phyloP scores from a whole-genome alignment of 805 yeast genomes.

The Candida loeiensis region DNA sequence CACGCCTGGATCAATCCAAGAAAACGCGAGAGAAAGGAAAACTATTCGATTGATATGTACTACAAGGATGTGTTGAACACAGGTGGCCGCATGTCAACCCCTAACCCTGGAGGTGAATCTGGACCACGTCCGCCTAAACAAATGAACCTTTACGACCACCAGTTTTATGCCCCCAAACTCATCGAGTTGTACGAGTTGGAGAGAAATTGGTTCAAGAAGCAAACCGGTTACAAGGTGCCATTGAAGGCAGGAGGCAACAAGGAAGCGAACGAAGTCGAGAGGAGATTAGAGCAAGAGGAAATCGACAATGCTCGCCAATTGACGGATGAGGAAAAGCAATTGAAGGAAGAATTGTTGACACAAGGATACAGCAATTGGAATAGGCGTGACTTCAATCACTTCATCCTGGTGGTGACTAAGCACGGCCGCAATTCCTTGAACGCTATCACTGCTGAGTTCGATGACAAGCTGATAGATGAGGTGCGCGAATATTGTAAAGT shows the following conservation, averaged over 20 bases:
- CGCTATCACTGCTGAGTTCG: conserved; percentile 74
- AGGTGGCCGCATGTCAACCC: conserved; percentile 39
- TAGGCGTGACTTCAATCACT: conserved; percentile 81
- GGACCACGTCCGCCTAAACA: conserved; percentile 86
- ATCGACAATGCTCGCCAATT: conserved; percentile 75
- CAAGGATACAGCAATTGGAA: conserved; percentile 83
- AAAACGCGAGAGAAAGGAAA: conserved; percentile 78
- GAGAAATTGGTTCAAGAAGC: conserved; percentile 69
- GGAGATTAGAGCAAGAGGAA: conserved; percentile 63
- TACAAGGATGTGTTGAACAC: conserved; percentile 76
- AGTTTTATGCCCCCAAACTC: conserved; percentile 78
- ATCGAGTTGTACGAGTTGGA: conserved; percentile 78
- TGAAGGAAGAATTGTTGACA: conserved; percentile 52
- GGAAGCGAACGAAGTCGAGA: conserved; percentile 33
- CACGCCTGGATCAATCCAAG: conserved; percentile 81
- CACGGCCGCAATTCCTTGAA: conserved; percentile 75
- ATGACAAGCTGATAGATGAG: conserved; percentile 77
- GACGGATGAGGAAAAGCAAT: conserved; percentile 73
- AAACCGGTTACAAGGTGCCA: conserved; percentile 61
- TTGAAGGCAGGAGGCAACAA: conserved; percentile 50
- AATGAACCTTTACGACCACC: conserved; percentile 81
- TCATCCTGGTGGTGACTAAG: conserved; percentile 68
- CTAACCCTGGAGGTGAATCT: conserved; percentile 34
- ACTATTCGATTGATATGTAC: conserved; percentile 84
- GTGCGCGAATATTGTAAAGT: conserved; percentile 70